Percentiles rank a stretch among this genome's conserved stretches.
phyloP scores from a whole-genome alignment of 169 alveolate species.

The Amoebophrya sp. region DNA sequence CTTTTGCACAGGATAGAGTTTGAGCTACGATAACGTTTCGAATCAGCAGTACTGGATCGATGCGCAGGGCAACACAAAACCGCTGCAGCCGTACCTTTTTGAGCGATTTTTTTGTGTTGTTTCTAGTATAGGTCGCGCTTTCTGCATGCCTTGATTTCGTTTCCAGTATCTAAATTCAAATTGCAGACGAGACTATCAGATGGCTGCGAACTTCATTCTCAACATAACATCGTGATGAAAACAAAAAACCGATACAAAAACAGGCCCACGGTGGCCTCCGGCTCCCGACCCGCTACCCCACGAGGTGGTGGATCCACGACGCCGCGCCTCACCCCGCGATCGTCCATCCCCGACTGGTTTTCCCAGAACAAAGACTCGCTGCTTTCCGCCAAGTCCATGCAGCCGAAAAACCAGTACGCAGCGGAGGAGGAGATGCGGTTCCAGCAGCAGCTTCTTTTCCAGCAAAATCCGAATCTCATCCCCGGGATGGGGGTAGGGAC shows the following conservation, averaged over 20 bases:
- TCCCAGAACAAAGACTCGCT: background rate
- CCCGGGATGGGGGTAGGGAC: background rate
- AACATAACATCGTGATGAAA: too few species aligned
- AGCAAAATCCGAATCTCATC: background rate
- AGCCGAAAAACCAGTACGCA: background rate
- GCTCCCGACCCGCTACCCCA: background rate
- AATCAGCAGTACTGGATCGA: background rate
- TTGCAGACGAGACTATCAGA: too few species aligned
- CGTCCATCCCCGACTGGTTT: background rate
- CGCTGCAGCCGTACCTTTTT: background rate
- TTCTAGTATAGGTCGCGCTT: too few species aligned
- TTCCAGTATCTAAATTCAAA: too few species aligned
- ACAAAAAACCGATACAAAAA: too few species aligned
- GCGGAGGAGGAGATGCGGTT: background rate
- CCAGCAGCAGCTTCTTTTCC: background rate
- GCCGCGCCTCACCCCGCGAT: background rate
- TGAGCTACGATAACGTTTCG: background rate
- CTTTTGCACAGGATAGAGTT: too few species aligned
- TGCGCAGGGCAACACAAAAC: background rate
- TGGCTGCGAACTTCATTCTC: too few species aligned
- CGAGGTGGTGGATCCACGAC: conserved; percentile 7
- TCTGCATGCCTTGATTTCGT: too few species aligned
- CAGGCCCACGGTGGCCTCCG: too few species aligned
- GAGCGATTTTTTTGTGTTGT: too few species aligned
- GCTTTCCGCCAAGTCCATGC: background rate